These are phyloP conservation scores for Phaffomyces opuntiae DNA, from an alignment of 805 yeast species.

Conservation along the genomic window DNA sequence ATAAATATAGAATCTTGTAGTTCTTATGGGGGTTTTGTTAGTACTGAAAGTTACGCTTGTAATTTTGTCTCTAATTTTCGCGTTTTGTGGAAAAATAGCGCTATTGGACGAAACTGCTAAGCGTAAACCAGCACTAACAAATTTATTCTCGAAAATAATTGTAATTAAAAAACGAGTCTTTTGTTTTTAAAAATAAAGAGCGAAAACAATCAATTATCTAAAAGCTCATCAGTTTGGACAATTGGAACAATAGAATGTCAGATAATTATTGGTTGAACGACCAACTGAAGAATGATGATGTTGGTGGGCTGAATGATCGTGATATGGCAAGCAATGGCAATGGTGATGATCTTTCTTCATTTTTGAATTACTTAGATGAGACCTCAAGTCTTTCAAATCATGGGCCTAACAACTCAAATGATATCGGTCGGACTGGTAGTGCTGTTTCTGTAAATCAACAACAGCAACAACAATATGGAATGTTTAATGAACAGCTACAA, in stretches of 20 bases:
- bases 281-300: slow-evolving; percentile 21
- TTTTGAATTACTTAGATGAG: slow-evolving; percentile 40
- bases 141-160: background rate
- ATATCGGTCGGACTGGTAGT: background rate
- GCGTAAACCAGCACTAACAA: background rate
- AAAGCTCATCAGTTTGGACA: background rate
- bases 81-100: background rate
- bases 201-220: background rate
- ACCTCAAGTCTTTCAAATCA: background rate
- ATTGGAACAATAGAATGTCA: slow-evolving; percentile 11
- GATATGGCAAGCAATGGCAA: slow-evolving; percentile 11
- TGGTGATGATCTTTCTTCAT: slow-evolving; percentile 34
- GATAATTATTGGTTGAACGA: slow-evolving; percentile 24
- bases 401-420: slow-evolving; percentile 1
- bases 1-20: too few species aligned
- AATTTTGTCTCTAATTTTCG: too few species aligned
- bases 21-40: too few species aligned
- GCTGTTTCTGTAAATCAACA: background rate
- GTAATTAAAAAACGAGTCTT: background rate
- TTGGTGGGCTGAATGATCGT: slow-evolving; percentile 7
- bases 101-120: background rate
- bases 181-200: too few species aligned
- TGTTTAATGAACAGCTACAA: slow-evolving; percentile 5
- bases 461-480: background rate
- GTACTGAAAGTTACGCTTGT: background rate